These are phyloP conservation scores for Magnusiomyces paraingens DNA, from an alignment of 1,139 yeast genomes.

Conservation along the genomic window DNA sequence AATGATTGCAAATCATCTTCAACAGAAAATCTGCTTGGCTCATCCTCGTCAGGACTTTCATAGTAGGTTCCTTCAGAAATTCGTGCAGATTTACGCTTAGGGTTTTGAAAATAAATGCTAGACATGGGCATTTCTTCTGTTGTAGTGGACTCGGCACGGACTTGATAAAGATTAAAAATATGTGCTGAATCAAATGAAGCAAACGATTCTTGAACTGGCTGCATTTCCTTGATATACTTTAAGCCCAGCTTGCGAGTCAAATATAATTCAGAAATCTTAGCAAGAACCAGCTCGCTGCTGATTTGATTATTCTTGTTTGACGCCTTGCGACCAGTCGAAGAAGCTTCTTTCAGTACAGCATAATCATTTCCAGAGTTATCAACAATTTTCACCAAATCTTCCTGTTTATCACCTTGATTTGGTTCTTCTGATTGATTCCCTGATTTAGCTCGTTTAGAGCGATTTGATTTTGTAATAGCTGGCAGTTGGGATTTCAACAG, in stretches of 20 bases:
- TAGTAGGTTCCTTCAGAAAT: not conserved
- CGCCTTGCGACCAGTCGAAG: not conserved
- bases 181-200: not conserved
- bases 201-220: not conserved
- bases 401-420: not conserved
- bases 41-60: conserved; percentile 4
- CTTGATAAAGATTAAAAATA: not conserved
- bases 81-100: not conserved
- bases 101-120: not conserved
- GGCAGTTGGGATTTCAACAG: not conserved
- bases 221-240: not conserved
- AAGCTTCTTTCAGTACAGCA: not conserved
- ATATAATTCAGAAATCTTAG: not conserved
- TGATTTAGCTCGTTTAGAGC: not conserved
- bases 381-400: not conserved
- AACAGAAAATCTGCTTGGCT: not conserved
- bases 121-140: not conserved
- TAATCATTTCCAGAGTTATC: not conserved
- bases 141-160: not conserved
- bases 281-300: not conserved
- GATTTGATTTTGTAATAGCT: not conserved
- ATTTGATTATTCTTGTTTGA: not conserved
- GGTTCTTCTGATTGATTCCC: too few species aligned
- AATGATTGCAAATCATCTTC: not conserved
- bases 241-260: not conserved